Evolutionary conservation across 2,329 filamentous ascomycete genomes (phyloP).

Genomic region (Trematosphaeria pertusa): DNA sequence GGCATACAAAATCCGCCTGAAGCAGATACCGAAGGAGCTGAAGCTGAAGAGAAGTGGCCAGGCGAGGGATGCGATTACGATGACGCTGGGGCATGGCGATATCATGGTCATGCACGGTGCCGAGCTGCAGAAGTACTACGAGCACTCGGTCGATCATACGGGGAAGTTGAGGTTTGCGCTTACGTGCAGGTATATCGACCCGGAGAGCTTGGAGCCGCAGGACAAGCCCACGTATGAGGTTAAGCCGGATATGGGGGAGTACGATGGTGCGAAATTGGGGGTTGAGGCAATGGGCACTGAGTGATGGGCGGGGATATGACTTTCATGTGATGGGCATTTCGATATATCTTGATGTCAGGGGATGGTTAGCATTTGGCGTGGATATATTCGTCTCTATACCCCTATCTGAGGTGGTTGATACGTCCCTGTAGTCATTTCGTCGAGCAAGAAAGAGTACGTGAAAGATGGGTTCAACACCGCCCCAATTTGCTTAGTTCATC

Average conservation of each 20-base stretch:
- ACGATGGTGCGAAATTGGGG: constrained; percentile 40
- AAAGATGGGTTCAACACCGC: too few species aligned
- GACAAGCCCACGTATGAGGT: constrained; percentile 51
- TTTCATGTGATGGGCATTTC: background rate
- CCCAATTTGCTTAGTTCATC: too few species aligned
- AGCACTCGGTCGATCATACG: constrained; percentile 62
- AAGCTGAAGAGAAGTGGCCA: constrained; percentile 38
- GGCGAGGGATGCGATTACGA: constrained; percentile 48
- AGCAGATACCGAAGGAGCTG: constrained; percentile 48
- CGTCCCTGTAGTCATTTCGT: too few species aligned
- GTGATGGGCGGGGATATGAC: background rate
- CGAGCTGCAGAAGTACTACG: constrained; percentile 65
- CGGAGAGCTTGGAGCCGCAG: constrained; percentile 49
- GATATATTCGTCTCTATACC: too few species aligned
- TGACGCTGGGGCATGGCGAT: constrained; percentile 67
- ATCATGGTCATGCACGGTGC: constrained; percentile 69
- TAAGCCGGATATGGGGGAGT: constrained; percentile 39
- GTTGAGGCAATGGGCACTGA: constrained; percentile 1
- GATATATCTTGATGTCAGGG: too few species aligned
- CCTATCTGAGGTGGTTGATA: too few species aligned
- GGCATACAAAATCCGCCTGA: constrained; percentile 34
- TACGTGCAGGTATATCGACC: constrained; percentile 62
- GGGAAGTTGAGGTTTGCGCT: constrained; percentile 64
- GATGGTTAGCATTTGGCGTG: too few species aligned
- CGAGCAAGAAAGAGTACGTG: too few species aligned